Base-by-base conservation (phyloP, 345 rosid genomes). In the Trapa incisa region DNA sequence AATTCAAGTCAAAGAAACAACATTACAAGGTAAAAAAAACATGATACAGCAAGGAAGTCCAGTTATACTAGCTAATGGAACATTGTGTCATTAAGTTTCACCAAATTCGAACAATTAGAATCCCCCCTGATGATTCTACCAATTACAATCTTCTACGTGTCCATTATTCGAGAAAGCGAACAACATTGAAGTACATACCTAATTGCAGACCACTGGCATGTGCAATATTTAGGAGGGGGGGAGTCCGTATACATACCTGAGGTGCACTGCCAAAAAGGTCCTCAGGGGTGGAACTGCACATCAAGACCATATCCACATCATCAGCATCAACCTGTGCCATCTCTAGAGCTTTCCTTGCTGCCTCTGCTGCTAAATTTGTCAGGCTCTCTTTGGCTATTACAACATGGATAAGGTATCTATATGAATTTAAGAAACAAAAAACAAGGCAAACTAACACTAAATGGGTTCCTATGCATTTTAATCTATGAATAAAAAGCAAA, bases 211-310 rank as follows among this genome's bases (percentile, higher is more conserved):
- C 29, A 22, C 29, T 22, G 29, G 29, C 29, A 22, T 22, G 29
- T 22, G 29, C 0, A 22, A 22, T 22, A 22, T 22, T 22, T 22
- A 22, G 29, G 29, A 22, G 29, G 29, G 29, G 29, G 29, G 29
- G 29, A 22, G 29, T 22, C 29, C 29, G 29, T 22, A 61, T 32
- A 48, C 50, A 11, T 39, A 90, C 97, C 95, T 91, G 96, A 60
- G 99, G 94, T 77, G 97, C 98, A 73, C 85, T 80, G 56, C 97
- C 99, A 8, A 94, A 94, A 47, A 91, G 84, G 79, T 91, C 97
- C 56, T 94, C 99, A 53, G 97, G 92, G 37, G 97, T 87, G 47
- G 99, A 94, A 1, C 96, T 83, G 77, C 99, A 94, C 92, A 94
- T 75, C 83, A 94, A 81, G 68, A 94, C 82, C 72, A 94, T 81